phyloP scores from a whole-genome alignment of 108 stramenopile genomes.

The Cyclostephanos tholiformis region DNA sequence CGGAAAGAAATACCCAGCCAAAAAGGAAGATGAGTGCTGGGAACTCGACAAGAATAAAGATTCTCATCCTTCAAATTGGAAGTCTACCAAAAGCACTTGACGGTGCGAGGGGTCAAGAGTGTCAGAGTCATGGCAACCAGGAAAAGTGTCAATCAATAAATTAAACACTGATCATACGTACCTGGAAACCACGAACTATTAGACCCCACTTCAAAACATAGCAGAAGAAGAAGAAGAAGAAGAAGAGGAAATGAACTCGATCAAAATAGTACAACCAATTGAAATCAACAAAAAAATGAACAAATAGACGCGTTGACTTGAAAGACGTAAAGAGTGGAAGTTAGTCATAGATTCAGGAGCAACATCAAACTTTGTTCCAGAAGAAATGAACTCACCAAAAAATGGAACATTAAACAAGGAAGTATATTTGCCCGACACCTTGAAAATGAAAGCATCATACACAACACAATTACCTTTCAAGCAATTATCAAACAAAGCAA shows the following conservation, averaged over 20 bases:
- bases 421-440: background rate
- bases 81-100: too few species aligned
- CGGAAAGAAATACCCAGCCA: background rate
- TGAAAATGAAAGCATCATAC: background rate
- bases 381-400: background rate
- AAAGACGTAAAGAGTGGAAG: background rate
- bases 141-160: too few species aligned
- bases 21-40: too few species aligned
- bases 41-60: too few species aligned
- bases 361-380: background rate
- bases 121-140: too few species aligned
- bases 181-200: too few species aligned
- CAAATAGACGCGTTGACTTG: background rate
- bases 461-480: background rate
- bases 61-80: too few species aligned
- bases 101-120: too few species aligned
- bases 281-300: background rate
- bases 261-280: background rate
- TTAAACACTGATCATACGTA: too few species aligned
- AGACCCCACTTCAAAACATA: background rate
- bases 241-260: background rate
- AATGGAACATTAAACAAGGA: background rate
- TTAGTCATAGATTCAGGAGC: background rate
- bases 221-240: background rate
- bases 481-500: background rate